Conservation (phyloP, 179 eudicot genomes). For the Silene coronaria region DNA sequence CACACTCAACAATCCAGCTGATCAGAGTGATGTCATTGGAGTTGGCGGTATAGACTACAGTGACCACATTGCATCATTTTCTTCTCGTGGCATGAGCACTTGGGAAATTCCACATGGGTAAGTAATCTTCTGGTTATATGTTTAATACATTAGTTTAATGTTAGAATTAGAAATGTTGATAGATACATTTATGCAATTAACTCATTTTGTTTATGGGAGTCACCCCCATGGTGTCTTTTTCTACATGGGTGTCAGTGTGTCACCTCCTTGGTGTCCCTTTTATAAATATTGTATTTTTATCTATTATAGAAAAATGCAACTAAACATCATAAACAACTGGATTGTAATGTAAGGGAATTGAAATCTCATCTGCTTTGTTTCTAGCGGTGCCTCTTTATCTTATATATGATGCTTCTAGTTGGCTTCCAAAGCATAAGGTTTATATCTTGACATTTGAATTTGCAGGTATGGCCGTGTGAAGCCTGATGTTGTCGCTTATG, state of each 20-base stretch:
- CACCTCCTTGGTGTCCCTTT: neutral
- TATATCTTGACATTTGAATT: conserved; percentile 2
- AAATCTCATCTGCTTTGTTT: neutral
- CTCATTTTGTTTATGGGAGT: neutral
- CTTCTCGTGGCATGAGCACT: conserved; percentile 99
- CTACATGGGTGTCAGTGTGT: no score
- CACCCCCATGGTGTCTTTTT: neutral
- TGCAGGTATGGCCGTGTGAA: conserved; percentile 93
- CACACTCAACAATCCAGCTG: conserved; percentile 95
- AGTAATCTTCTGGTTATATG: neutral
- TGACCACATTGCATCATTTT: conserved; percentile 94
- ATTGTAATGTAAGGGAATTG: conserved; percentile 3
- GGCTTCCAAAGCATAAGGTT: neutral
- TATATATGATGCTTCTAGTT: neutral
- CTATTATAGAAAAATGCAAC: neutral
- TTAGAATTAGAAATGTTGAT: neutral
- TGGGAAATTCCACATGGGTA: conserved; percentile 99
- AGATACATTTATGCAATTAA: neutral
- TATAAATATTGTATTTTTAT: neutral
- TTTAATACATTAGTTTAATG: neutral
- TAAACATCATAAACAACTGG: conserved; percentile 3
- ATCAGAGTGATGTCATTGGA: conserved; percentile 99
- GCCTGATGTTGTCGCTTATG: conserved; percentile 98
- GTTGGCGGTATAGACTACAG: conserved; percentile 97
- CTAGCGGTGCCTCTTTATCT: neutral